Evolutionary conservation across 2,329 filamentous ascomycete genomes (phyloP).

Genomic region (Fusarium coicis): DNA sequence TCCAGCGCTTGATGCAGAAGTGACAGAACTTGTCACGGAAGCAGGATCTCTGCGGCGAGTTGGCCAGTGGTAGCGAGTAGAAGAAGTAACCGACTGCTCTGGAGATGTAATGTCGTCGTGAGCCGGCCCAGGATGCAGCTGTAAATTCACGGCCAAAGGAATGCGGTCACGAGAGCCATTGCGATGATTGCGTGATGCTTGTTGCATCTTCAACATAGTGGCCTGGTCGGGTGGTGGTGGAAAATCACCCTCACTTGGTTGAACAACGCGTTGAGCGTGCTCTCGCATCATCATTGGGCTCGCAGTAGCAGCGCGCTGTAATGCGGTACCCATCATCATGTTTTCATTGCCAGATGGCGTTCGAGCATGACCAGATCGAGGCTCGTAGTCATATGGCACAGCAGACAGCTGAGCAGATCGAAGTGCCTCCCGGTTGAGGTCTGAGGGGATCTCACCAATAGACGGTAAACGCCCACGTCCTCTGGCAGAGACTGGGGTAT

Average conservation of each 20-base stretch:
- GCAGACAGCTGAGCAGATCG: conserved; percentile 40
- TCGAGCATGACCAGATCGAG: conserved; percentile 48
- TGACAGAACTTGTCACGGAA: conserved; percentile 67
- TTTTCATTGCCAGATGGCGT: conserved; percentile 57
- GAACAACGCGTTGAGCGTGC: conserved; percentile 51
- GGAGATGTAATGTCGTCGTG: conserved; percentile 66
- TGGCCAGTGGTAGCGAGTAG: conserved; percentile 66
- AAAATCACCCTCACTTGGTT: conserved; percentile 50
- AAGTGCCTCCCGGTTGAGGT: conserved; percentile 47
- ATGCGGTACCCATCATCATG: conserved; percentile 56
- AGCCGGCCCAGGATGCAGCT: conserved; percentile 68
- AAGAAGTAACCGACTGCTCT: conserved; percentile 65
- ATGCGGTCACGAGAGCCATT: conserved; percentile 83
- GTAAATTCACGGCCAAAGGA: conserved; percentile 74
- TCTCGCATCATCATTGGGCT: conserved; percentile 73
- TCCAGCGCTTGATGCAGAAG: conserved; percentile 64
- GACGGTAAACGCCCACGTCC: conserved; percentile 76
- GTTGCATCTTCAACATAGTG: conserved; percentile 69
- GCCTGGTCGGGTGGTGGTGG: conserved; percentile 72
- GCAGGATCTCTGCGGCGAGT: conserved; percentile 63
- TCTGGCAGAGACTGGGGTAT: conserved; percentile 74
- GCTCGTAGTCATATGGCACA: conserved; percentile 39
- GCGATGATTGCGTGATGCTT: conserved; percentile 67
- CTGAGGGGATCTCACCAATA: conserved; percentile 70
- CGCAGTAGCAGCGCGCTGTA: conserved; percentile 74